Conservation (phyloP, 73 alveolate genomes). For the Paramecium primaurelia region DNA sequence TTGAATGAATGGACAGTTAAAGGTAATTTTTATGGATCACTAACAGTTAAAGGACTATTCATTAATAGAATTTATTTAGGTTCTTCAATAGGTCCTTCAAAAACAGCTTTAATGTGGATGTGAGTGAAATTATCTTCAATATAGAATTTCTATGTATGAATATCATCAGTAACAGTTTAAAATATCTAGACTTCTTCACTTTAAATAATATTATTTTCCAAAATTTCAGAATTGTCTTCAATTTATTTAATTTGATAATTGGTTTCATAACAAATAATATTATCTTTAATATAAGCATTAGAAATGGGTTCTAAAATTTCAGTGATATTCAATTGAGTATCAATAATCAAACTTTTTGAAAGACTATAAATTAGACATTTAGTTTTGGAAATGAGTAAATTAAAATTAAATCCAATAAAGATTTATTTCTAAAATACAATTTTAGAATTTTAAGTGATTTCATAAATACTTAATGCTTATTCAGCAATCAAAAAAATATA, state of each 20-base stretch:
- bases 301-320: not conserved
- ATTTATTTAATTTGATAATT: not conserved
- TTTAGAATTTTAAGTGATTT: not conserved
- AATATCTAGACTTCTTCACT: slow-evolving; percentile 26
- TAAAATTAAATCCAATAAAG: not conserved
- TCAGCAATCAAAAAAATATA: not conserved
- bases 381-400: not conserved
- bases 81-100: not conserved
- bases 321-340: not conserved
- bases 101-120: not conserved
- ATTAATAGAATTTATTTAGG: not conserved
- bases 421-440: not conserved
- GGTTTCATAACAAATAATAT: not conserved
- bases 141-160: not conserved
- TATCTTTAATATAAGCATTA: not conserved
- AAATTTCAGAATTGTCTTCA: not conserved
- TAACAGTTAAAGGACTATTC: not conserved
- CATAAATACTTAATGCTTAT: not conserved
- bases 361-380: not conserved
- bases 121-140: not conserved
- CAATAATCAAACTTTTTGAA: not conserved
- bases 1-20: slow-evolving; percentile 60
- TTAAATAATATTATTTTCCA: not conserved
- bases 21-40: slow-evolving; percentile 41
- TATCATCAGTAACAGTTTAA: not conserved